Evolutionary conservation across 2,329 filamentous ascomycete species (phyloP), one percentile per base, ranked within the genome.

Genomic region (Leptographium procerum): DNA sequence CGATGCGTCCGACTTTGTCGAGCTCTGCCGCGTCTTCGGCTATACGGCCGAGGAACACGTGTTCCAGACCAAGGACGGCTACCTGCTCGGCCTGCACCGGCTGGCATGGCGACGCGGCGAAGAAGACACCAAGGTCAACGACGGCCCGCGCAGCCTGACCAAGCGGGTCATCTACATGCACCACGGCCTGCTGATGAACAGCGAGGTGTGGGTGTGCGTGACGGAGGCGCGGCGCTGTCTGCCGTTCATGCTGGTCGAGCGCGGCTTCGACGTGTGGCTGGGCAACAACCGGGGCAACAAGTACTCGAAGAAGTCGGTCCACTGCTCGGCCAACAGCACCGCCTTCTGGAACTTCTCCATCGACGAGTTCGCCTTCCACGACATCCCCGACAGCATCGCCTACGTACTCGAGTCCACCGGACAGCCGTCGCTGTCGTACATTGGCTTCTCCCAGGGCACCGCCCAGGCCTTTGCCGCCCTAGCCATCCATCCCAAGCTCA

Each of bases 261-360:
- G 83, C 66, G 94, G 94, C 3, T 99, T 95, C 66, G 94, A 99
- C 75, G 92, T 97, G 63, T 99, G 94, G 89, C 79, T 99, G 62
- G 94, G 94, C 55, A 99, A 99, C 71, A 99, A 99, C 68, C 86
- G 94, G 40, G 94, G 94, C 55, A 99, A 99, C 79, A 99, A 99
- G 70, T 99, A 99, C 74, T 96, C 91, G 52, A 99, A 97, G 72
- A 99, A 99, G 73, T 91, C 86, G 2, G 83, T 91, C 56, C 80
- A 86, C 60, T 77, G 78, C 62, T 86, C 89, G 0, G 91, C 94
- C 0, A 86, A 83, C 0, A 86, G 88, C 2, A 75, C 80, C 43
- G 78, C 83, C 16, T 99, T 99, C 71, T 99, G 94, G 94, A 87
- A 96, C 70, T 99, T 99, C 69, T 96, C 90, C 56, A 97, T 99